Evolutionary conservation across 2,329 filamentous ascomycete species (phyloP).

Genomic region (Allantophomopsis lycopodina): DNA sequence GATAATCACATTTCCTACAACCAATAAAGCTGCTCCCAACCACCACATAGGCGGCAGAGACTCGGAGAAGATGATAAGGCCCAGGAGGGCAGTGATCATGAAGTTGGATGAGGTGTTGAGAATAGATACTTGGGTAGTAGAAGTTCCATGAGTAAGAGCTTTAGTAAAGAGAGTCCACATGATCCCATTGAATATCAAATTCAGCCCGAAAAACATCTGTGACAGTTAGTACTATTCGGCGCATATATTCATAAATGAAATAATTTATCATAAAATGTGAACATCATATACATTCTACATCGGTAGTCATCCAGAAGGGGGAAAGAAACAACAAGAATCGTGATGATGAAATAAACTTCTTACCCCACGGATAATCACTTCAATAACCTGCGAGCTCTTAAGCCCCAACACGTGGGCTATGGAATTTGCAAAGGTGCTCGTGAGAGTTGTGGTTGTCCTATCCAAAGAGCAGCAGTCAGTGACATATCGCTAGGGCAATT

Average conservation of each 20-base stretch:
- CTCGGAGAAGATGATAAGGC: constrained; percentile 58
- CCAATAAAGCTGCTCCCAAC: constrained; percentile 56
- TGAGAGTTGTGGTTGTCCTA: constrained; percentile 40
- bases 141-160: constrained; percentile 59
- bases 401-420: constrained; percentile 30
- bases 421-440: constrained; percentile 32
- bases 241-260: not conserved
- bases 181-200: constrained; percentile 60
- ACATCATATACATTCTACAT: too few relatives aligned
- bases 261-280: not conserved
- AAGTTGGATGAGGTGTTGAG: constrained; percentile 78
- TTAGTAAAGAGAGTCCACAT: constrained; percentile 81
- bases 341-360: constrained; percentile 14
- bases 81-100: constrained; percentile 61
- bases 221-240: not conserved
- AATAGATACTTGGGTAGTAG: constrained; percentile 68
- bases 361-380: constrained; percentile 35
- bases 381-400: constrained; percentile 29
- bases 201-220: constrained; percentile 56
- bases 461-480: not conserved
- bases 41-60: constrained; percentile 62
- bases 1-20: constrained; percentile 67
- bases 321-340: not conserved
- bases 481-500: not conserved
- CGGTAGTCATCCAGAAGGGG: too few relatives aligned